phyloP scores from a whole-genome alignment of 129 eudicot species.

The Pittosporum tobira region DNA sequence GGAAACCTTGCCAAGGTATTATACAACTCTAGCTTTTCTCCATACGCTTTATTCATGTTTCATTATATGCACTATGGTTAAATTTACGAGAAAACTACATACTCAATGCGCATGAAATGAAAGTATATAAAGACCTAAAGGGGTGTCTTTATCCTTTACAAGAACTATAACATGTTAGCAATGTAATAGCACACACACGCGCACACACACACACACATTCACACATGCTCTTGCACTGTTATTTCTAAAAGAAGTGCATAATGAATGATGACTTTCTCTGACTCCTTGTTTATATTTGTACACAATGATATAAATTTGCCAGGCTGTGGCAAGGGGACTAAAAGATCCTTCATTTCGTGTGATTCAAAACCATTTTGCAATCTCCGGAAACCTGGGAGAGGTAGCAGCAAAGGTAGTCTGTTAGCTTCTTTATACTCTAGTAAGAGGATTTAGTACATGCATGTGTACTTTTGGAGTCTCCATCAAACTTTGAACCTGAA shows the following conservation, averaged over 20 bases:
- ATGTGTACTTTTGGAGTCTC: slow-evolving; percentile 5
- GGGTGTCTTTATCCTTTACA: background rate
- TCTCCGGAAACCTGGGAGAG: slow-evolving; percentile 89
- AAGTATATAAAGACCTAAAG: background rate
- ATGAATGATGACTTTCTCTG: background rate
- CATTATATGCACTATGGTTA: background rate
- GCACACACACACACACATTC: too few relatives aligned
- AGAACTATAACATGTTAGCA: background rate
- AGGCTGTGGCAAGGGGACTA: slow-evolving; percentile 98
- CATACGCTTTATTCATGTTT: too few relatives aligned
- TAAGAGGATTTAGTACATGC: background rate
- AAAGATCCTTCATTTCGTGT: slow-evolving; percentile 97
- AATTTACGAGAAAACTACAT: background rate
- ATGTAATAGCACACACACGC: too few relatives aligned
- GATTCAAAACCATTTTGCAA: slow-evolving; percentile 87
- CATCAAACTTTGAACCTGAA: background rate
- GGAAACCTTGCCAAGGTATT: slow-evolving; percentile 96
- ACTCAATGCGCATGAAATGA: background rate
- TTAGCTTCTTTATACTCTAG: background rate
- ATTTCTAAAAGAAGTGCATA: background rate
- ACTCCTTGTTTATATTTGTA: background rate
- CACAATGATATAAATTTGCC: slow-evolving; percentile 8
- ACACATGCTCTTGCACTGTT: background rate
- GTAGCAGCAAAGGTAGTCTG: slow-evolving; percentile 89
- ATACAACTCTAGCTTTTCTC: background rate